Evolutionary conservation across 148 eudicot species (phyloP).

Genomic region (Spergularia bocconei): DNA sequence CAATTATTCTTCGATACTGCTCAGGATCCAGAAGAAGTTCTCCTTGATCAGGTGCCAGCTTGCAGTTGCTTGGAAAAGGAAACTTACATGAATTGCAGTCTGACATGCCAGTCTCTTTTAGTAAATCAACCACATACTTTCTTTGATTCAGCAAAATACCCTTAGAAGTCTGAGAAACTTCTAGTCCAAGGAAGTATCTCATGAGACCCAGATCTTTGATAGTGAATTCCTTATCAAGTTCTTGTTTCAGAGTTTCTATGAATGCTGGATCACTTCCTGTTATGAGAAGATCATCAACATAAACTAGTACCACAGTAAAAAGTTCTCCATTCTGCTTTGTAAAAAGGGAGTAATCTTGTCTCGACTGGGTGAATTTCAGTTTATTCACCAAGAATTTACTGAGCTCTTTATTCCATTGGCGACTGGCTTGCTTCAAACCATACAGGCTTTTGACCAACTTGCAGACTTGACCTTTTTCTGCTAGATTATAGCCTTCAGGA

Average conservation of each 20-base stretch:
- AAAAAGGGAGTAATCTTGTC: neutral
- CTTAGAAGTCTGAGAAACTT: neutral
- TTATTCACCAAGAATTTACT: neutral
- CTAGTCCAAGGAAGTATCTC: neutral
- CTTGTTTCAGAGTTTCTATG: neutral
- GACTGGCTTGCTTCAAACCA: neutral
- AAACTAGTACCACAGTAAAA: neutral
- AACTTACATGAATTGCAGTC: neutral
- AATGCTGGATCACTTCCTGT: neutral
- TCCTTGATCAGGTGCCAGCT: neutral
- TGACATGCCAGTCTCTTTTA: neutral
- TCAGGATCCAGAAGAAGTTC: neutral
- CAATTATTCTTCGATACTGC: neutral
- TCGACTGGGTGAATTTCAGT: neutral
- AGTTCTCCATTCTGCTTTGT: neutral
- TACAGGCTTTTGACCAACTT: too few species aligned
- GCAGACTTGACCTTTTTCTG: too few species aligned
- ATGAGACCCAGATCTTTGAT: neutral
- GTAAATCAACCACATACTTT: neutral
- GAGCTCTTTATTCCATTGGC: neutral
- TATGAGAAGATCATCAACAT: constrained; percentile 1
- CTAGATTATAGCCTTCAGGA: too few species aligned
- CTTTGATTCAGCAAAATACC: neutral
- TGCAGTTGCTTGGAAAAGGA: neutral
- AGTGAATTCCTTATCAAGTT: neutral